Evolutionary conservation across 345 rosid genomes (phyloP).

Genomic region (Firmiana major): DNA sequence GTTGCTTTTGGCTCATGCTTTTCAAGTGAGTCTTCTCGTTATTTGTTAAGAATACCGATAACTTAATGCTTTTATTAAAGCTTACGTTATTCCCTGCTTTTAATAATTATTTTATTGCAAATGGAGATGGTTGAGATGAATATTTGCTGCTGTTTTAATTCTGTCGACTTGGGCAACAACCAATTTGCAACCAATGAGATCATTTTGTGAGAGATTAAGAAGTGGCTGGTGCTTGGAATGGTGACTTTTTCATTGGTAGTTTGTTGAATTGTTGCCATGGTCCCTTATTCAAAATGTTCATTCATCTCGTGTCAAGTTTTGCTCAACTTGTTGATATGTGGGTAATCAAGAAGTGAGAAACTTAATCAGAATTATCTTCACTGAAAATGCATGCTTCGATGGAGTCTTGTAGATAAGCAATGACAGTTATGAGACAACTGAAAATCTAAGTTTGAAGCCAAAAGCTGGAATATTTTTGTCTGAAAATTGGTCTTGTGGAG

Average conservation of each 20-base stretch:
- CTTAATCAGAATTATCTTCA: not conserved
- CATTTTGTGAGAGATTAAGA: not conserved
- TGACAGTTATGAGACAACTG: not conserved
- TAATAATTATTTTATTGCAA: not conserved
- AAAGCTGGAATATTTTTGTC: not conserved
- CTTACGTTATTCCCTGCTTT: not conserved
- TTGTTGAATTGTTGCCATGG: not conserved
- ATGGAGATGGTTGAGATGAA: not conserved
- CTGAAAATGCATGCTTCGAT: not conserved
- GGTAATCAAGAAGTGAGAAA: not conserved
- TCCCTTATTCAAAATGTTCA: not conserved
- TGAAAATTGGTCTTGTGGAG: not conserved
- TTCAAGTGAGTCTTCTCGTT: slow-evolving; percentile 46
- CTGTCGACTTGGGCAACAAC: not conserved
- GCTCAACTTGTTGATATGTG: not conserved
- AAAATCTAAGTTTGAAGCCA: not conserved
- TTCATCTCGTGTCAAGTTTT: not conserved
- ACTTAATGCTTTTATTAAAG: not conserved
- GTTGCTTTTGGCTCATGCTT: slow-evolving; percentile 73
- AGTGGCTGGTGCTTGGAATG: slow-evolving; percentile 1
- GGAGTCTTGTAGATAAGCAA: not conserved
- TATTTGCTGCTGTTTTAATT: not conserved
- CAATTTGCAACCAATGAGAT: not conserved
- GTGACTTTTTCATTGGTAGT: not conserved
- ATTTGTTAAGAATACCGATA: not conserved